Conservation (phyloP, 2,329 filamentous ascomycete species). For the Penicillium sp. region DNA sequence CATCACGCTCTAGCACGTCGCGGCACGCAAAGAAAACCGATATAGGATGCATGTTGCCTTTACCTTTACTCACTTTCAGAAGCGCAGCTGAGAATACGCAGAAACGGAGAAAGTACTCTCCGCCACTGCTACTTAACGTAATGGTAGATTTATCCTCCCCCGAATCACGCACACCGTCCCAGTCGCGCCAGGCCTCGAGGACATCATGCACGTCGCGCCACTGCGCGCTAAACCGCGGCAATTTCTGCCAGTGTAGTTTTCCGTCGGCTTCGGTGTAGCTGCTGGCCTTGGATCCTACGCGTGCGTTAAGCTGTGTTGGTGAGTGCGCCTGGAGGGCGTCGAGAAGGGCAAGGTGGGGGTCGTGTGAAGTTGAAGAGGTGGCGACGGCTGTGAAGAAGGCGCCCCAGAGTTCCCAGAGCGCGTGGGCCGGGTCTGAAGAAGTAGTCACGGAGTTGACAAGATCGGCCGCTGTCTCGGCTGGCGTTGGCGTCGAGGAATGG, state of each 20-base stretch:
- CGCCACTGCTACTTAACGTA: background rate
- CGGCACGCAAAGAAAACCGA: background rate
- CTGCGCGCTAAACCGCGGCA: background rate
- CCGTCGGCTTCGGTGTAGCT: background rate
- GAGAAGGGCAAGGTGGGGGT: background rate
- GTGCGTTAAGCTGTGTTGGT: background rate
- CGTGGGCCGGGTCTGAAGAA: background rate
- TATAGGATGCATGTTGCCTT: background rate
- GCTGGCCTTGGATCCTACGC: background rate
- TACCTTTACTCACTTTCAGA: background rate
- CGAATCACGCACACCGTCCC: background rate
- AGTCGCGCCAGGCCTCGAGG: background rate
- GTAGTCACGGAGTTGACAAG: background rate
- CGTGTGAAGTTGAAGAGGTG: background rate
- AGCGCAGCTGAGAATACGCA: background rate
- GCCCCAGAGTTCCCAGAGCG: background rate
- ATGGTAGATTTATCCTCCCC: background rate
- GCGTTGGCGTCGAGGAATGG: background rate
- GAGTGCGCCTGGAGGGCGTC: background rate
- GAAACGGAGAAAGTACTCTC: background rate
- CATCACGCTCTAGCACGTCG: background rate
- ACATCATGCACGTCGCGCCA: background rate
- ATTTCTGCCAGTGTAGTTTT: background rate
- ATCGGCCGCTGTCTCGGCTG: background rate
- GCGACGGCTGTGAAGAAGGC: background rate